A percentile compares a stretch with the other conserved stretches of the same genome.
These are phyloP conservation scores for Salix caprea DNA, from an alignment of 345 rosid genomes.

Conservation along the genomic window DNA sequence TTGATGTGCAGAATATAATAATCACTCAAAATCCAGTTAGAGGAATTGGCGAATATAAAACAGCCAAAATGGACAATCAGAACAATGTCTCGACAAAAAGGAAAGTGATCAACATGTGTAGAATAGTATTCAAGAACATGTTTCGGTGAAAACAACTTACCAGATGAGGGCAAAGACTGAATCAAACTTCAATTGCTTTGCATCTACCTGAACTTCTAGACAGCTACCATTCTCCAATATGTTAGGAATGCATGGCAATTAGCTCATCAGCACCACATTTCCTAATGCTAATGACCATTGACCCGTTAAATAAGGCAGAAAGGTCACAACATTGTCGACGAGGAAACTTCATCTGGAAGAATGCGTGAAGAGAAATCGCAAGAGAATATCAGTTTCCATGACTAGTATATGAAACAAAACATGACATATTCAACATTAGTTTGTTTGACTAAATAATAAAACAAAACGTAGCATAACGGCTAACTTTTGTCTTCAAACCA, in stretches of 20 bases:
- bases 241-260: slow-evolving; percentile 54
- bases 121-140: background rate
- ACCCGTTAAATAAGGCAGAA: slow-evolving; percentile 38
- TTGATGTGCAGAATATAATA: background rate
- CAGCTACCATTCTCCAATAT: slow-evolving; percentile 12
- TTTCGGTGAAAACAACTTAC: slow-evolving; percentile 4
- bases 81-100: background rate
- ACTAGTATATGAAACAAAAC: background rate
- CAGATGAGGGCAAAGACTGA: background rate
- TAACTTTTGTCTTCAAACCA: background rate
- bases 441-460: background rate
- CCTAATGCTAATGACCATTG: slow-evolving; percentile 53
- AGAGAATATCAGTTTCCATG: background rate
- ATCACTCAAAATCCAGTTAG: background rate
- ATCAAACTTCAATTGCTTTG: slow-evolving; percentile 8
- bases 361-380: background rate
- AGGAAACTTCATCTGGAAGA: slow-evolving; percentile 51
- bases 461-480: background rate
- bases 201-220: background rate
- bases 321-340: slow-evolving; percentile 71
- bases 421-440: background rate
- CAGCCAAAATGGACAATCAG: background rate
- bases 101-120: background rate
- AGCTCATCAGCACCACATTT: slow-evolving; percentile 51
- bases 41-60: background rate